Percentiles rank a stretch among this genome's conserved stretches.
Evolutionary conservation across 2,329 filamentous ascomycete genomes (phyloP).

Genomic region (Fusarium guadeloupense): DNA sequence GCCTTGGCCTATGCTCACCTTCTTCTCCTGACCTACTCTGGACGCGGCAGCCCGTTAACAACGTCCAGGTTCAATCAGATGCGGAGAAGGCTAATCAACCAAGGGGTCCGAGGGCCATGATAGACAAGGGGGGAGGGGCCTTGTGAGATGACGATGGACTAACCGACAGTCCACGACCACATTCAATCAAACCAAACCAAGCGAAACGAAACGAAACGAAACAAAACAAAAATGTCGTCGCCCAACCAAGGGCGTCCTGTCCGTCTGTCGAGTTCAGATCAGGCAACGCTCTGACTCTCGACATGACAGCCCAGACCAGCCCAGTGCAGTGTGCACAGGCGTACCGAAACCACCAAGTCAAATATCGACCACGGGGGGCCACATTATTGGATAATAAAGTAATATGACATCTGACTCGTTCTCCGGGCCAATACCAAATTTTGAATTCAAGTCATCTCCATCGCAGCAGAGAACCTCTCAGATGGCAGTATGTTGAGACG

Average conservation of each 20-base stretch:
- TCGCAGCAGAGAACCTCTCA: background rate
- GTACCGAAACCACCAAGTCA: slow-evolving; percentile 4
- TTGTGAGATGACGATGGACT: slow-evolving; percentile 11
- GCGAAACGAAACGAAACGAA: slow-evolving; percentile 32
- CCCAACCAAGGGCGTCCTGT: slow-evolving; percentile 6
- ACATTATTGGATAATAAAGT: background rate
- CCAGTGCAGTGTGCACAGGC: slow-evolving; percentile 26
- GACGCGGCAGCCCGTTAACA: slow-evolving; percentile 19
- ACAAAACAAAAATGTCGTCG: slow-evolving; percentile 31
- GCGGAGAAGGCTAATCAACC: slow-evolving; percentile 25
- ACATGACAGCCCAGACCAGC: slow-evolving; percentile 28
- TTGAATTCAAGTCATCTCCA: background rate
- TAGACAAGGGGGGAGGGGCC: slow-evolving; percentile 11
- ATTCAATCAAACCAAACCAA: slow-evolving; percentile 20
- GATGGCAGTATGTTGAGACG: background rate
- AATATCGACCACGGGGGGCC: slow-evolving; percentile 2
- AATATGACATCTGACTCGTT: slow-evolving; percentile 26
- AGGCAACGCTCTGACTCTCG: slow-evolving; percentile 26
- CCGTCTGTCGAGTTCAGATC: slow-evolving; percentile 27
- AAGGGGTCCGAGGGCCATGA: slow-evolving; percentile 4
- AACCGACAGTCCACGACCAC: background rate
- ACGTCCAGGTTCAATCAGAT: slow-evolving; percentile 24
- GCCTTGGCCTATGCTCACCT: background rate
- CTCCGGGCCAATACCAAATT: background rate
- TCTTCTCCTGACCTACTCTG: slow-evolving; percentile 1